A percentile compares a stretch with the other conserved stretches of the same genome.
Evolutionary conservation across 345 rosid genomes (phyloP).

Genomic region (Corymbia maculata): DNA sequence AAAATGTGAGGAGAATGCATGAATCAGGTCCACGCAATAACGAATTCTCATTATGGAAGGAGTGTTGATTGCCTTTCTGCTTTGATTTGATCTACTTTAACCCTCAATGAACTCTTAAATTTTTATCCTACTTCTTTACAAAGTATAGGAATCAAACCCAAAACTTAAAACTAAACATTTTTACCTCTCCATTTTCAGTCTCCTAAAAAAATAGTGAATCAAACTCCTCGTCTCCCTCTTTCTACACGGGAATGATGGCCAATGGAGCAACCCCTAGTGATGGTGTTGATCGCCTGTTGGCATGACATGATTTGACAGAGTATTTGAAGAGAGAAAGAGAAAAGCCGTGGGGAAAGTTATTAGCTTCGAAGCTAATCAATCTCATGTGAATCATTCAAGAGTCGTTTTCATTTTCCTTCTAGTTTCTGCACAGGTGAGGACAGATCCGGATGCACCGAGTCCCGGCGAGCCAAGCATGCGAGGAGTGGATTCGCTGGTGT

Average conservation of each 20-base stretch:
- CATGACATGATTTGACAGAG: background rate
- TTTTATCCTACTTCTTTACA: too few relatives aligned
- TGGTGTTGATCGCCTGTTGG: background rate
- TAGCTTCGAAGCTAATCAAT: background rate
- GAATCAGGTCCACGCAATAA: background rate
- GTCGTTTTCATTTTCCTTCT: background rate
- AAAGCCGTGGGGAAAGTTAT: background rate
- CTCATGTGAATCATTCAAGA: background rate
- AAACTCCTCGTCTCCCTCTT: too few relatives aligned
- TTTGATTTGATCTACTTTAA: too few relatives aligned
- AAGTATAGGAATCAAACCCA: too few relatives aligned
- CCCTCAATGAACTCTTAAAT: too few relatives aligned
- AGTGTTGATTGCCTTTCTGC: background rate
- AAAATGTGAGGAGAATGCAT: background rate
- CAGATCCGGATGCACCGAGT: background rate
- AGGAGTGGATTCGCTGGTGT: background rate
- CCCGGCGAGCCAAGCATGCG: background rate
- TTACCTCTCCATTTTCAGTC: too few relatives aligned
- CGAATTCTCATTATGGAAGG: background rate
- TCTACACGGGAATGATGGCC: too few relatives aligned
- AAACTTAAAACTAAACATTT: too few relatives aligned
- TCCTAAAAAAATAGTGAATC: too few relatives aligned
- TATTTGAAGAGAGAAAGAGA: background rate
- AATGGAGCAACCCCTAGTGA: too few relatives aligned
- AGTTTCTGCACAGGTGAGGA: background rate